A percentile compares a stretch with the other conserved stretches of the same genome.
Conservation (phyloP, 176 grass and related monocot genomes). For the Cenchrus americanus region DNA sequence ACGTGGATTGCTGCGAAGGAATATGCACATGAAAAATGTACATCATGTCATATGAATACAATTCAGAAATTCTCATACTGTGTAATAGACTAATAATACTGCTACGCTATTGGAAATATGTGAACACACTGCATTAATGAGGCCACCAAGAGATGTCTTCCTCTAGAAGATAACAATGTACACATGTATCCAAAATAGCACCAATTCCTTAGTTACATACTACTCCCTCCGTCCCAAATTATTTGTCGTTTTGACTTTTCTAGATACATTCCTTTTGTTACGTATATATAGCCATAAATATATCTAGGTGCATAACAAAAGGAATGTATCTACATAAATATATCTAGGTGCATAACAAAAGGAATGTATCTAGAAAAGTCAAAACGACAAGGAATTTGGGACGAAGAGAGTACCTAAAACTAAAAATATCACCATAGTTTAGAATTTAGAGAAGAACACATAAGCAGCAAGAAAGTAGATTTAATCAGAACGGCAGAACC, state of each 20-base stretch:
- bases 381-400: too few relatives aligned
- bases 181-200: neutral
- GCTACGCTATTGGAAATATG: constrained; percentile 6
- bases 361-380: too few relatives aligned
- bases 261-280: too few relatives aligned
- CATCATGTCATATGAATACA: neutral
- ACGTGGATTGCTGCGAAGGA: neutral
- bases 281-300: too few relatives aligned
- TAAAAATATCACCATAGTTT: neutral
- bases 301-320: too few relatives aligned
- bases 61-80: neutral
- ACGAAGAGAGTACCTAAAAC: too few relatives aligned
- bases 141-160: neutral
- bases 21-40: constrained; percentile 19
- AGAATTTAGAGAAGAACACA: neutral
- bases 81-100: neutral
- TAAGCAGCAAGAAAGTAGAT: neutral
- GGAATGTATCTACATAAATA: too few relatives aligned
- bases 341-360: too few relatives aligned
- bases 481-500: neutral
- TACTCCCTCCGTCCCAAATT: too few relatives aligned
- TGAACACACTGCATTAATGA: constrained; percentile 4
- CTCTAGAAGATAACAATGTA: neutral
- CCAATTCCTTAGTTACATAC: constrained; percentile 16
- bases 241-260: too few relatives aligned